Evolutionary conservation across 116 monocot genomes (phyloP).

Genomic region (Dioscorea cayenensis): DNA sequence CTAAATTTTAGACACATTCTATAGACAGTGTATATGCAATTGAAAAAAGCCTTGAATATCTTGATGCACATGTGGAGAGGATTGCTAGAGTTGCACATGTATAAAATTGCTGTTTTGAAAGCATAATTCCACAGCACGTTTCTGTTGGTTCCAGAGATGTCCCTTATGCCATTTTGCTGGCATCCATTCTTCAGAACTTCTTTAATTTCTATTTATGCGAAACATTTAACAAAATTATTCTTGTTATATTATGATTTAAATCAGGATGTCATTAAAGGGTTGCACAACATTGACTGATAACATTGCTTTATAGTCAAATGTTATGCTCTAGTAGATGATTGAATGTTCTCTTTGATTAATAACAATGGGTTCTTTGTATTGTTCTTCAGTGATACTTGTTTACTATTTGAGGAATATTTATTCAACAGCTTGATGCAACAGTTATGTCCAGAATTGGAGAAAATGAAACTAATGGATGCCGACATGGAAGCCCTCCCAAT

Average conservation of each 20-base stretch:
- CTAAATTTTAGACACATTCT: no score
- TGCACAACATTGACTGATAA: not conserved
- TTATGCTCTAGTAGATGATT: not conserved
- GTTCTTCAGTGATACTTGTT: not conserved
- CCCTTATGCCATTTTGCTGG: no score
- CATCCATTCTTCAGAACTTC: no score
- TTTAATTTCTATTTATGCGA: no score
- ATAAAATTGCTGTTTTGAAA: no score
- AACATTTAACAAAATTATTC: no score
- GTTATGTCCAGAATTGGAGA: constrained; percentile 44
- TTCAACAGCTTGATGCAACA: constrained; percentile 48
- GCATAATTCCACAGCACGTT: no score
- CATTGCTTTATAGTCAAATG: not conserved
- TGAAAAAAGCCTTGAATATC: no score
- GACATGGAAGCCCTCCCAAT: constrained; percentile 21
- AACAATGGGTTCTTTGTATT: not conserved
- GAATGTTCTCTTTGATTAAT: not conserved
- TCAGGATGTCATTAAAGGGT: not conserved
- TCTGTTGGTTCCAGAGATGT: no score
- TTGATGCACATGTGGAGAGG: no score
- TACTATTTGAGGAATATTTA: not conserved
- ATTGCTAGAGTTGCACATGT: no score
- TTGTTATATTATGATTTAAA: not conserved
- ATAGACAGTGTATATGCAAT: no score
- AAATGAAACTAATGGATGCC: constrained; percentile 36